Evolutionary conservation across 495 filamentous ascomycete genomes (phyloP).

Genomic region (Xylaria palmicola): DNA sequence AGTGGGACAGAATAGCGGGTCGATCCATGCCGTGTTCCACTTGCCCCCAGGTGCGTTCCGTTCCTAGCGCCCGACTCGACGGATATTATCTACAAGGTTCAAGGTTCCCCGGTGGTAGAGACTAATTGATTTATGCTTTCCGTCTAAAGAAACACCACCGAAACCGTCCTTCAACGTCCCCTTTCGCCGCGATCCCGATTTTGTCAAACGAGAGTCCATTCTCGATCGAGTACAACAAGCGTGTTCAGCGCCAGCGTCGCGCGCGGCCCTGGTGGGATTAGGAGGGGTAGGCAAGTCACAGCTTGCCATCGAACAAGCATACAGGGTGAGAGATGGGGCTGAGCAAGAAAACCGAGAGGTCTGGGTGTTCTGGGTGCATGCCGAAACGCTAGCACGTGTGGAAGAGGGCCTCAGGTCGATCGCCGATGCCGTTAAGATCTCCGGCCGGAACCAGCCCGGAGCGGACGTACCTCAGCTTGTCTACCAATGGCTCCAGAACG

Average conservation of each 20-base stretch:
- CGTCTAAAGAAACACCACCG: constrained; percentile 24
- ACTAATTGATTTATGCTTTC: constrained; percentile 1
- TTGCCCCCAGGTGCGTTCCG: constrained; percentile 30
- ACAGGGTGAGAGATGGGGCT: constrained; percentile 24
- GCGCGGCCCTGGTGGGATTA: constrained; percentile 22
- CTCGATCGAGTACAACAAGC: constrained; percentile 31
- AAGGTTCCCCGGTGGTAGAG: constrained; percentile 23
- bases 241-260: constrained; percentile 23
- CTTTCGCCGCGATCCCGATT: constrained; percentile 38
- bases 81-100: too few species aligned
- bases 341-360: not conserved
- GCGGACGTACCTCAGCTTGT: constrained; percentile 39
- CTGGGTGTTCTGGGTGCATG: constrained; percentile 47
- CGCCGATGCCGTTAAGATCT: constrained; percentile 35
- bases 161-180: constrained; percentile 27
- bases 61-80: not conserved
- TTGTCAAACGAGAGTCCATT: constrained; percentile 29
- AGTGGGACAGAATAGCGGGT: constrained; percentile 30
- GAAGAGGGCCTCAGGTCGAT: constrained; percentile 40
- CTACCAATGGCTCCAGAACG: constrained; percentile 38
- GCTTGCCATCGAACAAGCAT: constrained; percentile 40
- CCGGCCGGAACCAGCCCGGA: constrained; percentile 36
- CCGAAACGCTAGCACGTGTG: constrained; percentile 33
- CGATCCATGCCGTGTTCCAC: constrained; percentile 26
- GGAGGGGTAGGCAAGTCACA: constrained; percentile 30